Conservation (phyloP, 2,329 filamentous ascomycete genomes). For the Colletotrichum navitas region DNA sequence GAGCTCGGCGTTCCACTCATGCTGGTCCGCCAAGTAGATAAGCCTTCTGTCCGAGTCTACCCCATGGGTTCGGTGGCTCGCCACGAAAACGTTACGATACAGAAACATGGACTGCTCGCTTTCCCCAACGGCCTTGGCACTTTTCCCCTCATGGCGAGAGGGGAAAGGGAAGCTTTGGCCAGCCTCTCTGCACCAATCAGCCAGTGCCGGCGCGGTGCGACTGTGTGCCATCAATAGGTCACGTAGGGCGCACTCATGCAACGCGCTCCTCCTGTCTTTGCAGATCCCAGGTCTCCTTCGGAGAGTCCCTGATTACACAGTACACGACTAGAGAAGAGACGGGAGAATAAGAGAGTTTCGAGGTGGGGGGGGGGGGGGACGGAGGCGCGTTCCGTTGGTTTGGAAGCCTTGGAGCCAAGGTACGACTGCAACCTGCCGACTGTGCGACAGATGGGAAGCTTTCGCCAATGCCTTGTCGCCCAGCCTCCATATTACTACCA, state of each 20-base stretch:
- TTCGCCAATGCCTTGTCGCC: constrained; percentile 20
- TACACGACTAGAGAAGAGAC: not conserved
- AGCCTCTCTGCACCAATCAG: constrained; percentile 19
- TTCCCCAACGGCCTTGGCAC: constrained; percentile 19
- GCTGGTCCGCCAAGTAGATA: constrained; percentile 38
- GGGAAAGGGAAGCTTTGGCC: not conserved
- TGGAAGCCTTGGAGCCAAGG: not conserved
- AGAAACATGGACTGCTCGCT: constrained; percentile 34
- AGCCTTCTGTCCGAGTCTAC: constrained; percentile 35
- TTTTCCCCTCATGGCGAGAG: constrained; percentile 16
- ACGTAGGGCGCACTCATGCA: constrained; percentile 16
- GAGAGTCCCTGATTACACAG: not conserved
- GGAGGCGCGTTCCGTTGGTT: constrained; percentile 18
- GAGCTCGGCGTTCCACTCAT: constrained; percentile 25
- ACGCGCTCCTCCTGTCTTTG: not conserved
- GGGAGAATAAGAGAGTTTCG: no score
- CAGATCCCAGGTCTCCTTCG: not conserved
- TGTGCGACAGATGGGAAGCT: constrained; percentile 16
- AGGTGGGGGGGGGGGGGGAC: not conserved
- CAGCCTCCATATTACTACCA: constrained; percentile 35
- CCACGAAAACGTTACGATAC: constrained; percentile 39
- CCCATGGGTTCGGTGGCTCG: constrained; percentile 38
- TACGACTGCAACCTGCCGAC: constrained; percentile 15
- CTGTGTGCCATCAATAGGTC: constrained; percentile 28
- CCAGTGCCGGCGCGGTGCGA: constrained; percentile 22